These are phyloP conservation scores for Podospora comata DNA, from an alignment of 495 filamentous ascomycete species.

Conservation along the genomic window DNA sequence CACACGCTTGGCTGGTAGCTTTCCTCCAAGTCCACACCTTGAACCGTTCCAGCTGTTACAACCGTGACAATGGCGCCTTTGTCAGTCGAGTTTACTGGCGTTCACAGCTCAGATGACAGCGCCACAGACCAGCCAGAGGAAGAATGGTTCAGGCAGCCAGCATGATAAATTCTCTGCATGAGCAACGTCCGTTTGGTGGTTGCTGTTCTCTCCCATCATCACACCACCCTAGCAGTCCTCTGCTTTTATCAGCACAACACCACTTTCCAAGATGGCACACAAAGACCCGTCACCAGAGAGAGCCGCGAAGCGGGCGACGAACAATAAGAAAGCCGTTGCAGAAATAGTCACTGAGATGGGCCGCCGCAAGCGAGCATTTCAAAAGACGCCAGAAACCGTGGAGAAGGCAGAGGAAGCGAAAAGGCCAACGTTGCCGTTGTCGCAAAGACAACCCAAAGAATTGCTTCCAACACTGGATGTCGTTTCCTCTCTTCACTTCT, in stretches of 20 bases:
- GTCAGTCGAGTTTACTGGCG: background rate
- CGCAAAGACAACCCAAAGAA: background rate
- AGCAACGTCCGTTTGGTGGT: background rate
- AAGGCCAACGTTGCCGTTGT: background rate
- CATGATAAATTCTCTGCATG: background rate
- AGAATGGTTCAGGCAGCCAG: background rate
- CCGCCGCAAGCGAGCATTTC: no score
- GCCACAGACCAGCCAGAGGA: background rate
- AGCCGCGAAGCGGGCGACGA: no score
- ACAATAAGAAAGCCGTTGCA: no score
- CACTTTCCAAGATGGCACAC: background rate
- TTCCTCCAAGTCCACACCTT: background rate
- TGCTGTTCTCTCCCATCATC: background rate
- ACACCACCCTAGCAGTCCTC: background rate
- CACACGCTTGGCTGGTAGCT: background rate
- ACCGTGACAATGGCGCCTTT: background rate
- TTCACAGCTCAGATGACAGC: background rate
- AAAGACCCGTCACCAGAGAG: background rate
- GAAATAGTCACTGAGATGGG: no score
- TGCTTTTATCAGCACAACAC: background rate
- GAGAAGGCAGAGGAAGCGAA: background rate
- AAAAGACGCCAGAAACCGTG: no score
- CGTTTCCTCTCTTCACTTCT: background rate
- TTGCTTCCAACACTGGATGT: background rate
- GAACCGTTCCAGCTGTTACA: background rate